Percentiles rank a stretch among this genome's conserved stretches.
Evolutionary conservation across 2,329 filamentous ascomycete species (phyloP).

Genomic region (Phaeosphaeriaceae sp.): DNA sequence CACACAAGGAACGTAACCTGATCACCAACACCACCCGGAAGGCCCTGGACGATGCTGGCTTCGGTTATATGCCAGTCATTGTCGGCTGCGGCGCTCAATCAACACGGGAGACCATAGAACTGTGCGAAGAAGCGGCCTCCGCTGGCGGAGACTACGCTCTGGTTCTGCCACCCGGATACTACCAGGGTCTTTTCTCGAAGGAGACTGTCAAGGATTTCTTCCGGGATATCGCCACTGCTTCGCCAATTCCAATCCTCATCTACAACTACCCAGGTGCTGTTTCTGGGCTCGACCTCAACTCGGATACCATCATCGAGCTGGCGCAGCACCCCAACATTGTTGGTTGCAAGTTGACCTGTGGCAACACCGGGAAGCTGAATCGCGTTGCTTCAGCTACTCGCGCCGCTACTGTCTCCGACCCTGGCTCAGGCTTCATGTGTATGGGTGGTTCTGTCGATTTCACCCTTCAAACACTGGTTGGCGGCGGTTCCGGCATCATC

Average conservation of each 20-base stretch:
- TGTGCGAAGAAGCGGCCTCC: constrained; percentile 72
- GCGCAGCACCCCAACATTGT: constrained; percentile 70
- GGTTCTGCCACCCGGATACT: constrained; percentile 79
- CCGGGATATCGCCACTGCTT: constrained; percentile 66
- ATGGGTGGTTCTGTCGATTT: constrained; percentile 78
- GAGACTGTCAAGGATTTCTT: constrained; percentile 70
- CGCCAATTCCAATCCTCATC: constrained; percentile 70
- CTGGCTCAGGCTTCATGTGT: constrained; percentile 68
- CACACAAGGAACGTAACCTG: constrained; percentile 71
- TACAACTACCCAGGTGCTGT: constrained; percentile 74
- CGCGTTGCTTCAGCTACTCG: constrained; percentile 62
- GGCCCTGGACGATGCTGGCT: constrained; percentile 72
- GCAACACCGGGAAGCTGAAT: constrained; percentile 73
- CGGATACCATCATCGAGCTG: constrained; percentile 66
- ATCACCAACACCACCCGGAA: constrained; percentile 74
- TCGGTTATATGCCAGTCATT: constrained; percentile 71
- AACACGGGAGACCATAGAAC: constrained; percentile 73
- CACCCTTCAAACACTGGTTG: constrained; percentile 72
- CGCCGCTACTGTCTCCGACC: constrained; percentile 44
- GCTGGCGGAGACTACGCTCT: constrained; percentile 78
- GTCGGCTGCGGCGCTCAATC: constrained; percentile 79
- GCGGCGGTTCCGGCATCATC: constrained; percentile 75
- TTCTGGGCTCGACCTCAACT: constrained; percentile 68
- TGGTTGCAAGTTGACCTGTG: constrained; percentile 73
- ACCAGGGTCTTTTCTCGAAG: constrained; percentile 69